Evolutionary conservation across 192 early-diverging fungal genomes (phyloP), one percentile per base, ranked within the genome.

Genomic region (Thamnidium elegans): DNA sequence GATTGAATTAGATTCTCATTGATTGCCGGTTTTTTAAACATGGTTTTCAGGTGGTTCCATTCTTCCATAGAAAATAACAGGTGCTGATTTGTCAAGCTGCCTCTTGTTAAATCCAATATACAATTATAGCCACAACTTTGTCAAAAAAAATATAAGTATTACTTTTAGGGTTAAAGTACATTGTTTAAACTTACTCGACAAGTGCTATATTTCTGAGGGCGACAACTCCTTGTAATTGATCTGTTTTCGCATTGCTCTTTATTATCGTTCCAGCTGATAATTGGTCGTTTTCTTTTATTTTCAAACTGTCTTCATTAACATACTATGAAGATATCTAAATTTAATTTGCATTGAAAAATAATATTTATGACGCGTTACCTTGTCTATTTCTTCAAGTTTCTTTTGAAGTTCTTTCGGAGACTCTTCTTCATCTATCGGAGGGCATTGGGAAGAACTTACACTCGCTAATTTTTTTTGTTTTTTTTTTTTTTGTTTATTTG

Each of bases 261-360:
- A 54, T 54, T 32, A 54, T 54, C 0, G 52, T 54, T 54, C 52
- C 52, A 54, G 30, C 20, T 11, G 52, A 54, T 32, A 54, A 54
- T 26, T 32, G 3, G 3, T 30, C 30, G 13, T 54, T 32, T n/a
- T n/a, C n/a, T 10, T 54, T 54, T 54, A 54, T 54, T 54, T 54
- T 54, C 4, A 54, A 15, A 0, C 6, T 54, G 13, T 54, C 26
- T 34, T 54, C 10, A 54, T 30, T 13, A 54, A 34, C 52, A 32
- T 31, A 54, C 52, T 54, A 54, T 54, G 52, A 32, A 54, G 7
- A 32, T 54, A 4, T 31, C 52, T 19, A 54, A 5, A 3, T 54
- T 54, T 54, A n/a, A 54, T 15, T 32, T 34, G 26, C 52, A 32
- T 17, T 54, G 26, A 54, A 54, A 32, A 53, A 54, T 32, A 54